Conservation (phyloP, 176 grass and related monocot genomes). For the Oryza longistaminata region DNA sequence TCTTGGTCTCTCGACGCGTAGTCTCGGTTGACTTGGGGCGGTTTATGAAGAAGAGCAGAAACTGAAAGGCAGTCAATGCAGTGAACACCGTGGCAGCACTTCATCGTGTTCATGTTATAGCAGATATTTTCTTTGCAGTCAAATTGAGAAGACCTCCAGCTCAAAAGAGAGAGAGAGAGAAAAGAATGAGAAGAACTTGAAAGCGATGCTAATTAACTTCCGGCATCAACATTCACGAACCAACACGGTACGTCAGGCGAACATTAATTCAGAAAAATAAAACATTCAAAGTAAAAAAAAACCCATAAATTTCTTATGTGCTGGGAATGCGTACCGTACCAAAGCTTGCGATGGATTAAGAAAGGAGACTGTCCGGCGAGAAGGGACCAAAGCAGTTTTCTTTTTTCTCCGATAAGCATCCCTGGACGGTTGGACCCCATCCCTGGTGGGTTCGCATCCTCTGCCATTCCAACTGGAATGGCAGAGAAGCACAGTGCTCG, state of each 20-base stretch:
- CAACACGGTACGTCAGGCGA: not conserved
- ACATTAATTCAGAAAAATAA: not conserved
- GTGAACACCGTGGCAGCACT: too few relatives aligned
- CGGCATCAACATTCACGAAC: not conserved
- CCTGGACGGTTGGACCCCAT: not conserved
- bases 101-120: too few relatives aligned
- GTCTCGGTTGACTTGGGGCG: too few relatives aligned
- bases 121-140: too few relatives aligned
- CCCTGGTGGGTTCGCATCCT: too few relatives aligned
- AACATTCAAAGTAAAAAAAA: not conserved
- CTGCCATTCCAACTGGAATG: too few relatives aligned
- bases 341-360: not conserved
- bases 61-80: too few relatives aligned
- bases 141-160: too few relatives aligned
- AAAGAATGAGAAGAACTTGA: not conserved
- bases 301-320: not conserved
- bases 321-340: conserved; percentile 5
- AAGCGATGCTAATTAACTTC: not conserved
- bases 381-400: not conserved
- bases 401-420: not conserved
- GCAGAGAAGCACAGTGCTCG: too few relatives aligned
- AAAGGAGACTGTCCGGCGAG: not conserved
- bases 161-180: not conserved
- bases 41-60: too few relatives aligned
- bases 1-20: too few relatives aligned